Conservation (phyloP, 805 yeast genomes). For the Myxozyma geophila region DNA sequence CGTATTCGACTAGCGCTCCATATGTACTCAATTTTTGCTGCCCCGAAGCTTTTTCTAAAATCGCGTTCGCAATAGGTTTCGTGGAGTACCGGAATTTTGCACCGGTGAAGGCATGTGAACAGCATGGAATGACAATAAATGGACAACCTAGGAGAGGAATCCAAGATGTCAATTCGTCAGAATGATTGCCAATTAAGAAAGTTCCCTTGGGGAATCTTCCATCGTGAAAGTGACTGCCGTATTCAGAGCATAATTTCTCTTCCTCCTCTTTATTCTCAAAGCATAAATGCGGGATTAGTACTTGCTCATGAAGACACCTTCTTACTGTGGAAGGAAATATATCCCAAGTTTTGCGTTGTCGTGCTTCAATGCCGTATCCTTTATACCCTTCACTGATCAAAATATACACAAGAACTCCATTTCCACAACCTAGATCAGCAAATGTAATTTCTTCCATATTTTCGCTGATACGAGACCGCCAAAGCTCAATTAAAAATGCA, state of each 20-base stretch:
- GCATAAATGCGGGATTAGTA: constrained; percentile 65
- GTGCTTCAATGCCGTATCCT: constrained; percentile 88
- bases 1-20: constrained; percentile 85
- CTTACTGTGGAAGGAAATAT: constrained; percentile 71
- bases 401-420: constrained; percentile 81
- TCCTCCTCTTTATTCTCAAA: constrained; percentile 1
- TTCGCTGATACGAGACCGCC: constrained; percentile 58
- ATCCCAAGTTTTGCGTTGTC: constrained; percentile 86
- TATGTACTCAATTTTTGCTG: constrained; percentile 55
- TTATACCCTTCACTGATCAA: constrained; percentile 75
- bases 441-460: constrained; percentile 59
- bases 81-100: constrained; percentile 65
- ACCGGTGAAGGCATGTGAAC: constrained; percentile 87
- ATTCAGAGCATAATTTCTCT: not conserved
- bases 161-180: constrained; percentile 96
- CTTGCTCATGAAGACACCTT: constrained; percentile 66
- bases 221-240: constrained; percentile 18
- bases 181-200: constrained; percentile 90
- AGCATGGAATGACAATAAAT: constrained; percentile 91
- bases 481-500: constrained; percentile 85
- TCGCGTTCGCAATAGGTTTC: not conserved
- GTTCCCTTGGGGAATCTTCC: constrained; percentile 62
- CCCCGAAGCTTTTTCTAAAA: not conserved
- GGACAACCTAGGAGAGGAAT: constrained; percentile 81
- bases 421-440: constrained; percentile 93